Percentiles rank a stretch among this genome's conserved stretches.
These are phyloP conservation scores for Xanthoceras sorbifolium DNA, from an alignment of 345 rosid species.

Conservation along the genomic window DNA sequence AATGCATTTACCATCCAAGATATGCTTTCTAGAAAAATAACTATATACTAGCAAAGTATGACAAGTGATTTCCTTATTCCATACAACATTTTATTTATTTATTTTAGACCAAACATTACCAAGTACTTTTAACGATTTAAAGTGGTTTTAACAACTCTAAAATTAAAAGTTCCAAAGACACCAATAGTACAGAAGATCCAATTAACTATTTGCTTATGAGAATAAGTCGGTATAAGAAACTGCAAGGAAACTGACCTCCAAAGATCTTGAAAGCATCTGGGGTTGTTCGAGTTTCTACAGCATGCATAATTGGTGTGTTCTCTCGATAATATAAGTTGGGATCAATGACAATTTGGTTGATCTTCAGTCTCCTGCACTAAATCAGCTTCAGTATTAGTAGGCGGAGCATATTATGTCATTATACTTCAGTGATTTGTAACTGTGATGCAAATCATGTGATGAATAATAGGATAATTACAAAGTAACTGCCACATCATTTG, in stretches of 20 bases:
- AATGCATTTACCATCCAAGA: too few species aligned
- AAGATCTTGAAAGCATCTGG: conserved; percentile 39
- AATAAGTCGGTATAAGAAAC: background rate
- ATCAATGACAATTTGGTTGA: conserved; percentile 37
- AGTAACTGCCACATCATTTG: too few species aligned
- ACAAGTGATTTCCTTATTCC: too few species aligned
- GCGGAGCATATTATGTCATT: background rate
- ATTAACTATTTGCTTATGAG: background rate
- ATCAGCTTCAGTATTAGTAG: background rate
- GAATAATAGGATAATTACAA: too few species aligned
- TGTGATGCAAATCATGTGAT: too few species aligned
- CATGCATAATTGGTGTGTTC: conserved; percentile 34
- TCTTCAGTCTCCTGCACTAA: conserved; percentile 24
- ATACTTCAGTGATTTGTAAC: too few species aligned
- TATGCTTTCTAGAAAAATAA: too few species aligned
- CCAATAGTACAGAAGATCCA: background rate
- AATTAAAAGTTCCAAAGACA: background rate
- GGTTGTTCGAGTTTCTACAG: conserved; percentile 33
- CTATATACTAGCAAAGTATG: too few species aligned
- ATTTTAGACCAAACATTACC: background rate
- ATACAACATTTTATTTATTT: background rate
- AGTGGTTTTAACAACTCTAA: background rate
- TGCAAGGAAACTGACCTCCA: conserved; percentile 30
- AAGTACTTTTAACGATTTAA: background rate
- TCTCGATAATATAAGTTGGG: conserved; percentile 34